Evolutionary conservation across 2,329 filamentous ascomycete species (phyloP), one percentile per base, ranked within the genome.

Genomic region (Xylaria sp.): DNA sequence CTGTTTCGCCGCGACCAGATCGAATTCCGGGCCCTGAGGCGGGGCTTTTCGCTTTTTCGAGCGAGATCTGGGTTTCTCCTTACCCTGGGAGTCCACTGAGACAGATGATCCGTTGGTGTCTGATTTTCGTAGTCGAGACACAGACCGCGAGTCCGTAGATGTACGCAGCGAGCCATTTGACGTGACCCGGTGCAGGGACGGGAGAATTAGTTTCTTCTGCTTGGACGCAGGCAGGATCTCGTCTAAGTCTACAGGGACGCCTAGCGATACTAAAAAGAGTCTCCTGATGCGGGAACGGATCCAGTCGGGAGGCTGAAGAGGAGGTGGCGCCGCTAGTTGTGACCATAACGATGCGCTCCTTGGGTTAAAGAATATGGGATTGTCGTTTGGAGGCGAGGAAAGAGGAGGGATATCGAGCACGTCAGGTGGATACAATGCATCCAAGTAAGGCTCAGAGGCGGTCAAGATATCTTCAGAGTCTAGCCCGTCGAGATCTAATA

Each of bases 151-250:
- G 68, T 89, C 87, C 31, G 82, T 83, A 3, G 88, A 90, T 20
- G 83, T 85, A 48, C 87, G 83, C 40, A 83, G 85, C 31, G 83
- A 91, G 71, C 78, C 82, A 61, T 79, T 85, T 69, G 80, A 86
- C 59, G 81, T 86, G 78, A 79, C 74, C 17, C 78, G 80, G 65
- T 83, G 82, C 20, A 83, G 75, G 6, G 94, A 97, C 0, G 96
- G 96, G 1, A 99, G 87, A 4, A 99, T 88, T 20, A 99, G 90
- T 79, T 98, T 98, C 86, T 98, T 98, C 80, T 99, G 96, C 81
- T 98, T 98, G 13, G 93, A 97, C 0, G 95, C 94, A 0, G 96
- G 96, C 7, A 99, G 88, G 64, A 99, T 98, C 82, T 99, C 96
- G 80, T 99, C 96, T 0, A 99, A 86, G 76, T 99, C 96, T 53